Evolutionary conservation across 768 basidiomycete species (phyloP).

Genomic region (Wakefieldia striispora): DNA sequence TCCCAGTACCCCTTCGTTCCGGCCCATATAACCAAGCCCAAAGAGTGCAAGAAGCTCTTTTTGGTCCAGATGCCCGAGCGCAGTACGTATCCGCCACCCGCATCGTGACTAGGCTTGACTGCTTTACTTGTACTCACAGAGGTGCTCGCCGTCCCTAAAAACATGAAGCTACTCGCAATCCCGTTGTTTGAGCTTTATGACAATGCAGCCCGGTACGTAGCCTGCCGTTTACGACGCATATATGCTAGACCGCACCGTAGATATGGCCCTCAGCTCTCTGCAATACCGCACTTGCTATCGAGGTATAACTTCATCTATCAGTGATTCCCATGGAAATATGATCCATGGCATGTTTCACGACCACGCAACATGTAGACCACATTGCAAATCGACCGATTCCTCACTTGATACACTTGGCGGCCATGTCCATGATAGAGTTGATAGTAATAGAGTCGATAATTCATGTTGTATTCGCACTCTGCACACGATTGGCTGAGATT

Average conservation of each 20-base stretch:
- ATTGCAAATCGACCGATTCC: no score
- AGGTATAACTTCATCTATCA: slow-evolving; percentile 84
- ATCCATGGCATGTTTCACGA: not conserved
- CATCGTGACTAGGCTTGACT: not conserved
- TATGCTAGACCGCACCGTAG: slow-evolving; percentile 28
- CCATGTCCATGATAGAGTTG: not conserved
- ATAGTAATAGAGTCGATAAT: slow-evolving; percentile 3
- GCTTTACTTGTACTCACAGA: slow-evolving; percentile 46
- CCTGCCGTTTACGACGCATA: not conserved
- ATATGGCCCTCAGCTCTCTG: slow-evolving; percentile 92
- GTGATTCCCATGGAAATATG: slow-evolving; percentile 26
- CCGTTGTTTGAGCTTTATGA: slow-evolving; percentile 97
- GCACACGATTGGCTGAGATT: not conserved
- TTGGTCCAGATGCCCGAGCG: slow-evolving; percentile 93
- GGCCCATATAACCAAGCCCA: slow-evolving; percentile 95
- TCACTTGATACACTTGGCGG: no score
- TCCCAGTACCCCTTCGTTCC: slow-evolving; percentile 88
- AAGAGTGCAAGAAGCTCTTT: slow-evolving; percentile 96
- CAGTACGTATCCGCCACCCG: slow-evolving; percentile 51
- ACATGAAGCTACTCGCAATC: slow-evolving; percentile 97
- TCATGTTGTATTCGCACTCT: slow-evolving; percentile 9
- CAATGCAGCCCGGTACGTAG: slow-evolving; percentile 78
- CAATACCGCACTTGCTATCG: slow-evolving; percentile 89
- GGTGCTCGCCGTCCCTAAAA: slow-evolving; percentile 94
- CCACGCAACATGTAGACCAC: no score